Conservation (phyloP, 2,329 filamentous ascomycete species). For the Cladorrhinum sp. region DNA sequence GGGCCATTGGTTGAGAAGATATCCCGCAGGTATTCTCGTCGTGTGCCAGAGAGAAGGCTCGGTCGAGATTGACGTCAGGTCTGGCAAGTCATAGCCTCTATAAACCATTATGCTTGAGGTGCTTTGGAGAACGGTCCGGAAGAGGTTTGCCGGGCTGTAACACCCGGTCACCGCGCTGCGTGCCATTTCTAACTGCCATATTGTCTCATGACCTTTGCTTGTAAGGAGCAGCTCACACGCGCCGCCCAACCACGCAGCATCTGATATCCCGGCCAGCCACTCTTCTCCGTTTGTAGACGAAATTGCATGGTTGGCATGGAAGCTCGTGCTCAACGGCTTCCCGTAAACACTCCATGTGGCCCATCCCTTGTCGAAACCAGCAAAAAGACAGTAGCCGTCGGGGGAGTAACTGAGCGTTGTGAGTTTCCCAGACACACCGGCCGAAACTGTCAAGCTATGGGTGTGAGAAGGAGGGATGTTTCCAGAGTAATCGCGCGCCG, state of each 20-base stretch:
- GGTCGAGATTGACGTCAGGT: constrained; percentile 85
- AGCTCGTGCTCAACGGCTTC: constrained; percentile 82
- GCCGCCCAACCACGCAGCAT: constrained; percentile 82
- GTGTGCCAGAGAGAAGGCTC: constrained; percentile 96
- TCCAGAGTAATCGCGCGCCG: constrained; percentile 85
- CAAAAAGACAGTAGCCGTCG: constrained; percentile 94
- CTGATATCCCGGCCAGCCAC: constrained; percentile 77
- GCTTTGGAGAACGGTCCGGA: constrained; percentile 83
- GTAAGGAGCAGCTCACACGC: constrained; percentile 82
- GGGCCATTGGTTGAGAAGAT: constrained; percentile 90
- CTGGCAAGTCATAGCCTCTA: constrained; percentile 84
- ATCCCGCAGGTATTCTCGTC: constrained; percentile 76
- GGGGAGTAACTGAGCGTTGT: constrained; percentile 82
- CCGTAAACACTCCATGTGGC: constrained; percentile 97
- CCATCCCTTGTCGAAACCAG: constrained; percentile 90
- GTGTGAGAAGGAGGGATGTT: constrained; percentile 87
- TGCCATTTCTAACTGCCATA: constrained; percentile 90
- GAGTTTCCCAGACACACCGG: constrained; percentile 64
- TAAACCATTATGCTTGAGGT: constrained; percentile 88
- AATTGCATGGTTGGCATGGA: constrained; percentile 64
- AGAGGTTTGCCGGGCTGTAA: constrained; percentile 87
- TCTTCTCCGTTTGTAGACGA: constrained; percentile 68
- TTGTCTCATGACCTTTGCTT: constrained; percentile 65
- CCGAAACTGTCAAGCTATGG: constrained; percentile 67
- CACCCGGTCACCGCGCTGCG: constrained; percentile 90